These are phyloP conservation scores for Ceratobasidium sp. DNA, from an alignment of 1,284 basidiomycete genomes.

Conservation along the genomic window DNA sequence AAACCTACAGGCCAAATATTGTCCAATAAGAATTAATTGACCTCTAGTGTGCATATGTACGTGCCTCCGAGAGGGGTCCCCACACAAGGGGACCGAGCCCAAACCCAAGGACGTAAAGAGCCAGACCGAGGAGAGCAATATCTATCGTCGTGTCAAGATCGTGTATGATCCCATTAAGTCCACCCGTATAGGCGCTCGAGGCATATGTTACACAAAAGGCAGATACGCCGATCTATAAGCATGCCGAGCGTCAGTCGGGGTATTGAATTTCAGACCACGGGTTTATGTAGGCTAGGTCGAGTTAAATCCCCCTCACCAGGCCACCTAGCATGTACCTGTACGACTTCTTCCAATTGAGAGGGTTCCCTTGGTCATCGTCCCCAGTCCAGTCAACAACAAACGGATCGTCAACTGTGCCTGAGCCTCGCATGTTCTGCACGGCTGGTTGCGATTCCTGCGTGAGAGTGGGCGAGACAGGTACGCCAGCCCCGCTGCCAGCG, in stretches of 20 bases:
- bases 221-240: constrained; percentile 60
- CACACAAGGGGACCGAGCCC: constrained; percentile 69
- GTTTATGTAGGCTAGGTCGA: too few relatives aligned
- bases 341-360: constrained; percentile 70
- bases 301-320: background rate
- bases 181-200: constrained; percentile 71
- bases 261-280: too few relatives aligned
- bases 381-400: constrained; percentile 70
- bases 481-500: background rate
- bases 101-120: constrained; percentile 71
- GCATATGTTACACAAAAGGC: constrained; percentile 75
- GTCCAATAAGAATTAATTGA: background rate
- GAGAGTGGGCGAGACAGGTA: background rate
- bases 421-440: constrained; percentile 2
- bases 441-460: constrained; percentile 2
- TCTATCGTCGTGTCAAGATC: constrained; percentile 66
- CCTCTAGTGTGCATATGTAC: constrained; percentile 46
- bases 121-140: constrained; percentile 71
- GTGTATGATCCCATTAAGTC: constrained; percentile 62
- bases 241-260: background rate
- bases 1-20: constrained; percentile 7
- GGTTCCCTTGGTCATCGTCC: constrained; percentile 68
- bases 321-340: constrained; percentile 61
- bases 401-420: constrained; percentile 65
- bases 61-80: constrained; percentile 73